Evolutionary conservation across 2,329 filamentous ascomycete species (phyloP), one percentile per base, ranked within the genome.

Genomic region (Colletotrichum incanum): DNA sequence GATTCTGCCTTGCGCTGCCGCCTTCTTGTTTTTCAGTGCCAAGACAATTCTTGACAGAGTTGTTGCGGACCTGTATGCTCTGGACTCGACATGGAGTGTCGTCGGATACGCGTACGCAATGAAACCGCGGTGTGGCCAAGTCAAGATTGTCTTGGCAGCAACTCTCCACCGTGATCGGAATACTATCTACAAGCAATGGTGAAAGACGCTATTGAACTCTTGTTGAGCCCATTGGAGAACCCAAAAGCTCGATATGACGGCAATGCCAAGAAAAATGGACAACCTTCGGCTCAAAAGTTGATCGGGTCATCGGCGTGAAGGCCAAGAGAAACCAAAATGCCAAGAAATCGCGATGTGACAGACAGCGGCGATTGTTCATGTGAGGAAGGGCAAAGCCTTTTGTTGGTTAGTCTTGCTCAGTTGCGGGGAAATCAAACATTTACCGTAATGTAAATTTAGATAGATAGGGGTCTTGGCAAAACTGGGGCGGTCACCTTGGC

Each of bases 341-440:
- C 69, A 69, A 72, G 69, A 69, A 28, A 41, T 49, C 11, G 43
- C 45, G 59, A 64, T 69, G 59, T 52, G 31, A 60, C 58, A 65
- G 39, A 26, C 37, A 26, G 16, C 52, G 59, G 45, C 41, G 39
- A 14, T 31, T 23, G 14, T 72, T 49, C 45, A 45, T 69, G 65
- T 59, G 59, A 64, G 23, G 41, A 55, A 23, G 18, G 37, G 59
- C 31, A 47, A 31, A 64, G 37, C n/a, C 56, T 28, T 26, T 9
- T 20, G 49, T 9, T 12, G 62, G n/a, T 58, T 39, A 58, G 52
- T 63, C 43, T 71, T 52, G 54, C 47, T 39, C 56, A 47, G 31
- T 41, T 69, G 65, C 65, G 70, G 59, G 65, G 65, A 64, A 60
- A 49, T 70, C 59, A 60, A 26, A 65, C 47, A 50, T 64, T 60